phyloP scores from a whole-genome alignment of 2,329 filamentous ascomycete species.

The Phialophora macrospora region DNA sequence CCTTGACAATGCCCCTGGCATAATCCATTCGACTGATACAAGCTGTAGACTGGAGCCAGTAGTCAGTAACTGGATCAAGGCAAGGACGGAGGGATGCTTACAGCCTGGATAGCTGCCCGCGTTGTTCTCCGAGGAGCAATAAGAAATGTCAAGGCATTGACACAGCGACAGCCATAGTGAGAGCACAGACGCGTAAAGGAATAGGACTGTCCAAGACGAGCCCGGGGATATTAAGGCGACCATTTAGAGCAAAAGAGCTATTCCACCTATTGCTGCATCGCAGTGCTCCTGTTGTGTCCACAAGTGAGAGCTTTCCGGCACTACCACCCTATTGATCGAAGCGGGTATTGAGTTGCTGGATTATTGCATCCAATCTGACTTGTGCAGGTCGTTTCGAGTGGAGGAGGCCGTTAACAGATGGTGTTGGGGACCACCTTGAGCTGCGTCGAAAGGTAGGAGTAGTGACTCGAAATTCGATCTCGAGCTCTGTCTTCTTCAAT shows the following conservation, averaged over 20 bases:
- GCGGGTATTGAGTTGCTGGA: neutral
- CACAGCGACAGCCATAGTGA: conserved; percentile 17
- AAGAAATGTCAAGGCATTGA: conserved; percentile 42
- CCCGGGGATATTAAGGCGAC: conserved; percentile 1
- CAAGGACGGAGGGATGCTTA: conserved; percentile 33
- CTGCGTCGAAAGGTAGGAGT: neutral
- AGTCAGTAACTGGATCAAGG: conserved; percentile 22
- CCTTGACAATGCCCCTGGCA: conserved; percentile 48
- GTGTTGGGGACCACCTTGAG: neutral
- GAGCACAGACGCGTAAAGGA: conserved; percentile 14
- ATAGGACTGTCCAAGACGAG: conserved; percentile 15
- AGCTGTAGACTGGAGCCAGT: conserved; percentile 44
- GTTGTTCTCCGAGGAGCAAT: conserved; percentile 54
- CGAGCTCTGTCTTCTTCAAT: neutral
- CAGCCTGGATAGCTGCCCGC: conserved; percentile 47
- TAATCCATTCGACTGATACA: conserved; percentile 54
- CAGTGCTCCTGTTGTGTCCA: conserved; percentile 11
- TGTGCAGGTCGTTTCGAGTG: neutral
- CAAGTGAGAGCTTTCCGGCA: neutral
- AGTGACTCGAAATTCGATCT: neutral
- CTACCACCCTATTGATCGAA: neutral
- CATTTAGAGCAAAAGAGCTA: conserved; percentile 23
- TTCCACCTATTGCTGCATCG: conserved; percentile 31
- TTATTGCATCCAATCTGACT: conserved; percentile 6
- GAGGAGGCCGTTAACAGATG: neutral